phyloP scores from a whole-genome alignment of 768 basidiomycete genomes.

The Tylopilus sp. region DNA sequence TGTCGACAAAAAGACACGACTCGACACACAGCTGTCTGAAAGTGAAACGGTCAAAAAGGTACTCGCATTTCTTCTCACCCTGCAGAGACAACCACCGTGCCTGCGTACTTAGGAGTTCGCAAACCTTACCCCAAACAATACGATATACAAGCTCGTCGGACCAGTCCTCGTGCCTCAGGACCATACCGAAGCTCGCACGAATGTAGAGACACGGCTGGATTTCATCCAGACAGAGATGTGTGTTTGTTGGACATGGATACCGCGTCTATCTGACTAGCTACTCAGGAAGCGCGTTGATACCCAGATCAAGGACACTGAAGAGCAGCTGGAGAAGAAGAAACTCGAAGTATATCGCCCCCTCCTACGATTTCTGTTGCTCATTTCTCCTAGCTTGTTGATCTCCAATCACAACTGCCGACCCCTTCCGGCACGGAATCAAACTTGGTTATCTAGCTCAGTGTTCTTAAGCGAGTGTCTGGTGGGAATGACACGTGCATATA shows the following conservation, averaged over 20 bases:
- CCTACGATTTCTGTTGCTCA: constrained; percentile 9
- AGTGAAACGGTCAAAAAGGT: constrained; percentile 93
- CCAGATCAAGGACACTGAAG: constrained; percentile 76
- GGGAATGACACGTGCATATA: neutral
- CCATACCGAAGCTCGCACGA: constrained; percentile 77
- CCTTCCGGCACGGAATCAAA: constrained; percentile 26
- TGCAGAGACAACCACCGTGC: neutral
- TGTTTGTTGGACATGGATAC: constrained; percentile 18
- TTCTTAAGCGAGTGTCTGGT: neutral
- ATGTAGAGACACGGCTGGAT: constrained; percentile 85
- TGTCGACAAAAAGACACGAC: constrained; percentile 77
- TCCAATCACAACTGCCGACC: constrained; percentile 54
- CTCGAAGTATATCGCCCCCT: constrained; percentile 51
- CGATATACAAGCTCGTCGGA: constrained; percentile 87
- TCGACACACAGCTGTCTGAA: constrained; percentile 90
- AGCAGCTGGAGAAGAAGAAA: constrained; percentile 79
- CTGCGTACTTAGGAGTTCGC: constrained; percentile 67
- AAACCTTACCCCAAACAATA: constrained; percentile 67
- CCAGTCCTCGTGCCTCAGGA: constrained; percentile 91
- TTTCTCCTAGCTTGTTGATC: constrained; percentile 53
- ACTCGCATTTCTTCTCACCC: constrained; percentile 2
- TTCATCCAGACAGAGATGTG: constrained; percentile 90
- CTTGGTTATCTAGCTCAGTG: neutral
- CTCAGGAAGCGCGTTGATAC: constrained; percentile 72
- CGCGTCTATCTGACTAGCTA: constrained; percentile 7